Evolutionary conservation across 2,329 filamentous ascomycete genomes (phyloP), one percentile per base, ranked within the genome.

Genomic region (Phialophora macrospora): DNA sequence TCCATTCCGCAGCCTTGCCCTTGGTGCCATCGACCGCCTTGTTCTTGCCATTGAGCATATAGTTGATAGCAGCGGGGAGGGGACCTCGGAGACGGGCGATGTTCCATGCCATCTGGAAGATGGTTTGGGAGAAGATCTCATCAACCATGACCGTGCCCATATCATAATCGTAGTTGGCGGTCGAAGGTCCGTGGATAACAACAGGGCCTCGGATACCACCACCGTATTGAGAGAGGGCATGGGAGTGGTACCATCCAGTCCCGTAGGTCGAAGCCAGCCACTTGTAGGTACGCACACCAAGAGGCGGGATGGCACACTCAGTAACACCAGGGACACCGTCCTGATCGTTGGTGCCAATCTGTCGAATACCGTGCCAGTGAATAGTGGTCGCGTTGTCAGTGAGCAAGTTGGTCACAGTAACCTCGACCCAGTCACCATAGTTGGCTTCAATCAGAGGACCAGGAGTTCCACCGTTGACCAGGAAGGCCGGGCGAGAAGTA

Each of bases 381-480:
- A 89, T 83, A 77, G 89, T 83, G 7, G 86, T 88, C 34, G 86
- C 86, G 67, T 89, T 89, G 67, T 80, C 73, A 8, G 77, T 76
- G 76, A 81, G 60, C 55, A 78, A 71, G 73, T 88, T 90, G 38
- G 77, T 83, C 6, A 89, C 81, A 59, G 83, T 83, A 12, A 87
- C 75, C n/a, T 76, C 73, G 4, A 88, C 77, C 34, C 68, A 77
- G 71, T 88, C 86, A 46, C 86, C 86, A 85, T 85, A 88, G 74
- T 88, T 83, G 20, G 84, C 88, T 66, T 84, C 82, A 61, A 93
- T 86, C 14, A 82, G 79, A 1, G 90, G 90, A 0, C 88, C 90
- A 1, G 90, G 90, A 66, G 85, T 88, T 51, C 86, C 82, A 8
- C 84, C 85, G 73, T 90, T 89, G 73, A 90, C 89, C 38, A 88